A percentile compares a stretch with the other conserved stretches of the same genome.
Evolutionary conservation across 2,329 filamentous ascomycete species (phyloP).

Genomic region (Xylaria sp.): DNA sequence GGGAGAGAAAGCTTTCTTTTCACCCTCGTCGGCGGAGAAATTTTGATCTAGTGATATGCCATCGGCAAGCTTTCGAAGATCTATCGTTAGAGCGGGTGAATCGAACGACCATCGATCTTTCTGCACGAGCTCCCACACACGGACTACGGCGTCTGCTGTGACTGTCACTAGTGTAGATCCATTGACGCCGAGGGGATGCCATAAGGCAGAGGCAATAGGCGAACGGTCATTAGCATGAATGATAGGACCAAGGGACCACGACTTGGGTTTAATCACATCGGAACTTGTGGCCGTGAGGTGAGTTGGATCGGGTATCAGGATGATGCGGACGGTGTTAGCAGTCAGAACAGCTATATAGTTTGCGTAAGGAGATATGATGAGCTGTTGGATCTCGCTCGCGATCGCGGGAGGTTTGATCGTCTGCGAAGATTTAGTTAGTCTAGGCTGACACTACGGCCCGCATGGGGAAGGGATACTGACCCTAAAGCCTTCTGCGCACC

Average conservation of each 20-base stretch:
- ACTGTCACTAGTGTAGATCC: constrained; percentile 85
- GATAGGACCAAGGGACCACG: constrained; percentile 89
- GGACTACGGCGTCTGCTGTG: constrained; percentile 84
- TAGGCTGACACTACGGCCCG: not conserved
- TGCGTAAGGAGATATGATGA: constrained; percentile 81
- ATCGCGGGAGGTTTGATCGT: constrained; percentile 77
- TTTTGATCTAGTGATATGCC: constrained; percentile 83
- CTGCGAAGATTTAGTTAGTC: constrained; percentile 49
- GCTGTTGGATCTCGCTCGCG: constrained; percentile 81
- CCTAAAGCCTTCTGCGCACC: constrained; percentile 51
- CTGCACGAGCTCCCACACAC: constrained; percentile 88
- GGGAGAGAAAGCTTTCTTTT: constrained; percentile 82
- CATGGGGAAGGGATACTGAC: constrained; percentile 41
- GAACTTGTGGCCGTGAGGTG: constrained; percentile 74
- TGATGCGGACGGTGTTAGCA: constrained; percentile 85
- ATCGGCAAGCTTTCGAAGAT: constrained; percentile 87
- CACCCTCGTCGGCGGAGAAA: constrained; percentile 74
- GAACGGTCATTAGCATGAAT: constrained; percentile 88
- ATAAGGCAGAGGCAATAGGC: constrained; percentile 79
- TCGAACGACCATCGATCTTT: constrained; percentile 88
- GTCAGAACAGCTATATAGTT: constrained; percentile 86
- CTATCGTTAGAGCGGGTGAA: constrained; percentile 79
- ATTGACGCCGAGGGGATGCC: constrained; percentile 89
- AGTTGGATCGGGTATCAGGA: constrained; percentile 79
- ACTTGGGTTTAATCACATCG: constrained; percentile 76